Base-by-base conservation (phyloP, 139 green algal genomes). In the Haematococcus sp. region DNA sequence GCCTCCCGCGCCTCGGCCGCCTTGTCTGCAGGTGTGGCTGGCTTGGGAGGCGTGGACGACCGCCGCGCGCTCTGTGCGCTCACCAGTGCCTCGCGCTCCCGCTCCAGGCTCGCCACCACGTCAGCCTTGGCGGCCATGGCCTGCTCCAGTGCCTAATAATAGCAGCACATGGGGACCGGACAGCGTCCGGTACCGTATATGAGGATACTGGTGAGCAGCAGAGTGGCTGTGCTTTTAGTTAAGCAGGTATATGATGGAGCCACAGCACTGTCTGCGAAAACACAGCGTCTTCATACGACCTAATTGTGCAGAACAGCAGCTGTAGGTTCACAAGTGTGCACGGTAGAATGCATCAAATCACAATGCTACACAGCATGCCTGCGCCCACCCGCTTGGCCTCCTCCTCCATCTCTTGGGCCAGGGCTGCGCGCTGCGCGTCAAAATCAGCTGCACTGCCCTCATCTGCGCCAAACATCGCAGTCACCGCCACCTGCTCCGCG, bases 371-470 rank as follows among this genome's bases (percentile, higher is more conserved):
- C 40, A 7, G 7, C n/a, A 31, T n/a, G 34, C 27, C 28, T 19
- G 25, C 13, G 60, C 44, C 4, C 32, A 28, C 5, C 28, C 7
- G 13, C 46, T 65, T 55, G 31, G 49, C 49, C 28, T 74, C 64
- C 73, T 79, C 73, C 0, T 64, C 64, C 1, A 65, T 65, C 25
- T 65, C 58, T 15, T n/a, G 4, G 3, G 58, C 27, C 25, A 65
- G 58, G 20, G 20, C 28, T 11, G 58, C 58, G 4, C 27, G 25
- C 58, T 65, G 58, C 58, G 58, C 58, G 4, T 65, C 58, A 34
- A 65, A 65, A n/a, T 65, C 58, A 49, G 40, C 40, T 11, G 40
- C 40, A 11, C 40, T 11, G 40, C 40, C 40, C 22, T 28, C 52
- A 25, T 61, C 22, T 20, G 4, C 52, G 11, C 23, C 23, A 28